Conservation (phyloP, 73 alveolate genomes). For the Symbiodinium pilosum region DNA sequence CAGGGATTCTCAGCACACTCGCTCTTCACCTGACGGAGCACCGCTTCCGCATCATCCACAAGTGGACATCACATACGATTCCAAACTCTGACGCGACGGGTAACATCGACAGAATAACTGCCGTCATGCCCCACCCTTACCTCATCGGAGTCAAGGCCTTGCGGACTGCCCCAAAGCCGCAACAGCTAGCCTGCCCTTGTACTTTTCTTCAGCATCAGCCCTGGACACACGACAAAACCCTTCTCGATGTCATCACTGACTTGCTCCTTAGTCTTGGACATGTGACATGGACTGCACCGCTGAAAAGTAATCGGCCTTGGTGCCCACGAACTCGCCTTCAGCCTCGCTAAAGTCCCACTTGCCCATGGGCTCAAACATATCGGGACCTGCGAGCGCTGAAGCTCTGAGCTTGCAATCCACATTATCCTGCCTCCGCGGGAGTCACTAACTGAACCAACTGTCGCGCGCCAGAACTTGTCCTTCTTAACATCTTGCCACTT, state of each 20-base stretch:
- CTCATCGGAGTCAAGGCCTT: neutral
- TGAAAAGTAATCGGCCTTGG: neutral
- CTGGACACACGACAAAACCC: neutral
- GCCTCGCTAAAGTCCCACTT: neutral
- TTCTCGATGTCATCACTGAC: neutral
- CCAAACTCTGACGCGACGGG: constrained; percentile 4
- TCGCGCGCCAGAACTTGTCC: neutral
- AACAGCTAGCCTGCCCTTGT: neutral
- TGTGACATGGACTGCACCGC: neutral
- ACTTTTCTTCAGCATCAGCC: neutral
- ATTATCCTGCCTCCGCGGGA: neutral
- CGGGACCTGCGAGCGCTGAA: neutral
- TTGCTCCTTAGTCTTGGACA: neutral
- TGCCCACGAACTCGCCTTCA: neutral
- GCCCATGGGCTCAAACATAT: neutral
- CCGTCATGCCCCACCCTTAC: constrained; percentile 40
- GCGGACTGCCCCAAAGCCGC: constrained; percentile 29
- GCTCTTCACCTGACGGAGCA: neutral
- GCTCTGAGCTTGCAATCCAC: neutral
- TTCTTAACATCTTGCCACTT: neutral
- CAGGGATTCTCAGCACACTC: neutral
- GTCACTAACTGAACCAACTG: neutral
- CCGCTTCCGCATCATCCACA: neutral
- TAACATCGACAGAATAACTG: neutral
- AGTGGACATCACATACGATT: neutral